phyloP scores from a whole-genome alignment of 2,329 filamentous ascomycete species.

The Monosporascus sp. region DNA sequence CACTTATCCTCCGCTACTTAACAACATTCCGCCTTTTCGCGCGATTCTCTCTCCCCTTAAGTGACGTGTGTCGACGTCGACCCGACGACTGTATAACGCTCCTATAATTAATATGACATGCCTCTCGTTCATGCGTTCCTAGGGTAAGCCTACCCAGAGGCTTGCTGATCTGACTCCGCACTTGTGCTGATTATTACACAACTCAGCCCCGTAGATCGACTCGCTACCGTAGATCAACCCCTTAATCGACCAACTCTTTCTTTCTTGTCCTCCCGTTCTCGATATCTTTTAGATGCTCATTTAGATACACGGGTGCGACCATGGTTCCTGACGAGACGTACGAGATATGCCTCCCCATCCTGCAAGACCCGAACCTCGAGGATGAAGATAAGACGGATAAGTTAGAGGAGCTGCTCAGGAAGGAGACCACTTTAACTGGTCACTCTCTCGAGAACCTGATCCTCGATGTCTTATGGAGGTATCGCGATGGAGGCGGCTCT shows the following conservation, averaged over 20 bases:
- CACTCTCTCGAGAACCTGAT: conserved; percentile 81
- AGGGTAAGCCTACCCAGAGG: not conserved
- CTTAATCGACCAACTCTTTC: not conserved
- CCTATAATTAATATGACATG: not conserved
- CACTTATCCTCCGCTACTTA: conserved; percentile 24
- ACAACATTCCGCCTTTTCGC: conserved; percentile 16
- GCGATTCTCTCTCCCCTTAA: conserved; percentile 6
- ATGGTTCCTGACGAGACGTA: conserved; percentile 95
- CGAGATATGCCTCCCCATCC: conserved; percentile 82
- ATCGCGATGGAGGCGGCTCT: conserved; percentile 59
- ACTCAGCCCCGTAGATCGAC: not conserved
- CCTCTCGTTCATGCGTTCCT: not conserved
- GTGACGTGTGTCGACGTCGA: not conserved
- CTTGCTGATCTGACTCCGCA: not conserved
- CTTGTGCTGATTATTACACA: not conserved
- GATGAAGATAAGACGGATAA: conserved; percentile 95
- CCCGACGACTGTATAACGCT: not conserved
- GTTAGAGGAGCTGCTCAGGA: conserved; percentile 78
- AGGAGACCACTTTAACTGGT: conserved; percentile 70
- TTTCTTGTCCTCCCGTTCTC: conserved; percentile 6
- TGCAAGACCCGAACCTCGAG: conserved; percentile 75
- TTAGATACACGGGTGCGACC: conserved; percentile 27
- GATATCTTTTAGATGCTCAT: conserved; percentile 2
- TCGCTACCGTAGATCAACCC: not conserved
- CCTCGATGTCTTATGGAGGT: conserved; percentile 85